Conservation (phyloP, 2,329 filamentous ascomycete species). For the Orbilia javanica region DNA sequence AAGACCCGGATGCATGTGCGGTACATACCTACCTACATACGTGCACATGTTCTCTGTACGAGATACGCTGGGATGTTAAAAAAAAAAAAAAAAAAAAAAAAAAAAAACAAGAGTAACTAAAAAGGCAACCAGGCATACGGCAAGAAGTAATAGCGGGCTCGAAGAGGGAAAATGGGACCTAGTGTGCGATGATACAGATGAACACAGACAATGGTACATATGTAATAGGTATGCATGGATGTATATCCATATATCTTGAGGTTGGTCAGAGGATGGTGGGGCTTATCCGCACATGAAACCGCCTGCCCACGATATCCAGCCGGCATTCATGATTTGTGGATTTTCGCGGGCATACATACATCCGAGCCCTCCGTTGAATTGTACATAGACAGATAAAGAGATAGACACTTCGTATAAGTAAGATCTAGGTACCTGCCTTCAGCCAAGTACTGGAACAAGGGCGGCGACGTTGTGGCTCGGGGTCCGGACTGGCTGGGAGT, state of each 20-base stretch:
- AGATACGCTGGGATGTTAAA: background rate
- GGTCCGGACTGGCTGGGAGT: background rate
- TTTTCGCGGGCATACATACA: slow-evolving; percentile 1
- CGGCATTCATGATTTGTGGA: background rate
- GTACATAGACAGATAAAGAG: background rate
- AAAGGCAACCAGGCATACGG: background rate
- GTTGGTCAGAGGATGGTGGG: slow-evolving; percentile 1
- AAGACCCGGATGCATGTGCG: background rate
- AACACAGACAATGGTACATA: too few relatives aligned
- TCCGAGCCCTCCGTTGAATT: background rate
- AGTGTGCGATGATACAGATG: background rate
- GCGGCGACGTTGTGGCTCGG: too few relatives aligned
- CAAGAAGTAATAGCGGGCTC: too few relatives aligned
- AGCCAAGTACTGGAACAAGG: too few relatives aligned
- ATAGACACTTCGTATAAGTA: background rate
- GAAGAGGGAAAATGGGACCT: too few relatives aligned
- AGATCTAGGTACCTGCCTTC: too few relatives aligned
- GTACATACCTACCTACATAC: background rate
- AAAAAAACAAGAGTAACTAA: background rate
- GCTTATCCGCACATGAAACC: slow-evolving; percentile 2
- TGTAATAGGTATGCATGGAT: background rate
- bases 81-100: background rate
- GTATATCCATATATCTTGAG: background rate
- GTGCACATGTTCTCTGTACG: background rate
- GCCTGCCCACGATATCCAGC: background rate